Evolutionary conservation across 2,329 filamentous ascomycete genomes (phyloP).

Genomic region (Cadophora malorum): DNA sequence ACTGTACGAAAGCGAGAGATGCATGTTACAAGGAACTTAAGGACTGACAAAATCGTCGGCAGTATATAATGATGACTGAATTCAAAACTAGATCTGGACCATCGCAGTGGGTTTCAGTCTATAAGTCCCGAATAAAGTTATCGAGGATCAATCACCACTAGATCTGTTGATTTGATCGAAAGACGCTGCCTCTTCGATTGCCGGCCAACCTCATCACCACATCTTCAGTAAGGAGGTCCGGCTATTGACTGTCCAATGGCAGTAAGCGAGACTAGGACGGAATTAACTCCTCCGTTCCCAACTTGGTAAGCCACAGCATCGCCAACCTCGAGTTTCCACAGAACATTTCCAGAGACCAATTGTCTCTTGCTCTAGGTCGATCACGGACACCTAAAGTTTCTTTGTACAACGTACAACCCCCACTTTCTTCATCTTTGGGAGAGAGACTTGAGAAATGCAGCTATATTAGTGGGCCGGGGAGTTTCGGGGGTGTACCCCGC

Average conservation of each 20-base stretch:
- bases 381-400: background rate
- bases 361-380: background rate
- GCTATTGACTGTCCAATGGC: background rate
- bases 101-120: too few relatives aligned
- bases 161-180: background rate
- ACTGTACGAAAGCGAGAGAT: background rate
- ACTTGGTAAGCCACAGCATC: background rate
- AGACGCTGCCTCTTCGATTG: background rate
- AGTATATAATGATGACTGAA: too few relatives aligned
- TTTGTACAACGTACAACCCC: slow-evolving; percentile 11
- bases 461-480: background rate
- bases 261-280: slow-evolving; percentile 14
- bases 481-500: slow-evolving; percentile 22
- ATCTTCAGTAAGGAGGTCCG: background rate
- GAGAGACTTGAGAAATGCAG: background rate
- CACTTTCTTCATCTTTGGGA: slow-evolving; percentile 7
- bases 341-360: slow-evolving; percentile 8
- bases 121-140: too few relatives aligned
- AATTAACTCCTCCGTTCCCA: slow-evolving; percentile 19
- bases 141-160: too few relatives aligned
- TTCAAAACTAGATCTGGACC: too few relatives aligned
- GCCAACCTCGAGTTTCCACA: slow-evolving; percentile 14
- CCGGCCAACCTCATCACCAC: background rate
- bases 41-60: too few relatives aligned
- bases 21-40: too few relatives aligned